Percentiles rank a stretch among this genome's conserved stretches.
These are phyloP conservation scores for Parascedosporium putredinis DNA, from an alignment of 2,329 filamentous ascomycete species.

Conservation along the genomic window DNA sequence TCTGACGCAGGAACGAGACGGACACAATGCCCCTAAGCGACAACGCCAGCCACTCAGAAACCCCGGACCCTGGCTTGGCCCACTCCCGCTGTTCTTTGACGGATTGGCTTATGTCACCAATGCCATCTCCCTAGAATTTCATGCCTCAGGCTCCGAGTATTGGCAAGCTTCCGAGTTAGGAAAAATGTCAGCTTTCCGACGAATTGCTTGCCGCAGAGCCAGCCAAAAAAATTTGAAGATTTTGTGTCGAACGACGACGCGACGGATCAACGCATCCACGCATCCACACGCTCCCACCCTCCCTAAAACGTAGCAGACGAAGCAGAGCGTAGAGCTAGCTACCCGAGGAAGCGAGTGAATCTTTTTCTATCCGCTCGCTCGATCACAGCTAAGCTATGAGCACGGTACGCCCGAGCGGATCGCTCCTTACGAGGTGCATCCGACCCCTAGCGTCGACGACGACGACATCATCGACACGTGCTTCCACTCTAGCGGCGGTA, in stretches of 20 bases:
- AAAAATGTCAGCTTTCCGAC: conserved; percentile 4
- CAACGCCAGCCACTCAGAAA: no score
- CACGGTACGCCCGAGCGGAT: conserved; percentile 34
- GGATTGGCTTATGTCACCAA: background rate
- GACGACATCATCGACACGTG: conserved; percentile 36
- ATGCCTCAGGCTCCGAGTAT: background rate
- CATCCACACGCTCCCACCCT: background rate
- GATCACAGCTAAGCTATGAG: conserved; percentile 34
- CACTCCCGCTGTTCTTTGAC: background rate
- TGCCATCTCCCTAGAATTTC: background rate
- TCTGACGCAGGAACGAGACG: background rate
- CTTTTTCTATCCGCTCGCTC: background rate
- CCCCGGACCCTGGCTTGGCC: background rate
- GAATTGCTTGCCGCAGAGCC: background rate
- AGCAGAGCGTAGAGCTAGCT: background rate
- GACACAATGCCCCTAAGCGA: background rate
- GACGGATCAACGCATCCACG: background rate
- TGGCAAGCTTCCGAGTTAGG: background rate
- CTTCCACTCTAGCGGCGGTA: conserved; percentile 24
- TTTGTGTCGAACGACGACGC: conserved; percentile 3
- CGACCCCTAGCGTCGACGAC: background rate
- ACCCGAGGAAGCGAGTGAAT: background rate
- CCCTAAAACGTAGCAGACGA: no score
- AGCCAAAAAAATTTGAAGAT: conserved; percentile 7
- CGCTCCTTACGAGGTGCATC: conserved; percentile 2